A percentile compares a stretch with the other conserved stretches of the same genome.
Conservation (phyloP, 179 eudicot species). For the Beta lomatogona region DNA sequence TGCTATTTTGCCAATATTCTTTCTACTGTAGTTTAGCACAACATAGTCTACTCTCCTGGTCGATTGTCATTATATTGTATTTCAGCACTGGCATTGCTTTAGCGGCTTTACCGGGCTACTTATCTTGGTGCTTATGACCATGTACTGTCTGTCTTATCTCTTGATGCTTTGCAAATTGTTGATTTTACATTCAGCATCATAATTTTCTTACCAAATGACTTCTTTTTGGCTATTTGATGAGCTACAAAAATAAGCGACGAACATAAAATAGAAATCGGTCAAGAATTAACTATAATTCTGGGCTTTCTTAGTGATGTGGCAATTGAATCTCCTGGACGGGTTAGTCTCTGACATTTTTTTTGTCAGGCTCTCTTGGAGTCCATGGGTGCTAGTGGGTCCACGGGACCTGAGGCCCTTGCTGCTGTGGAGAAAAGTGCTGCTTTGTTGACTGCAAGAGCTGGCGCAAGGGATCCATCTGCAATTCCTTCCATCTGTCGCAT, state of each 20-base stretch:
- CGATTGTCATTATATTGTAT: background rate
- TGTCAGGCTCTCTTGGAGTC: constrained; percentile 89
- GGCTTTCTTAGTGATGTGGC: constrained; percentile 4
- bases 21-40: no score
- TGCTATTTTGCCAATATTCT: constrained; percentile 10
- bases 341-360: constrained; percentile 2
- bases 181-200: background rate
- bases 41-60: background rate
- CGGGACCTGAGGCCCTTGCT: constrained; percentile 86
- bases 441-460: constrained; percentile 96
- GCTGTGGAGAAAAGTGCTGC: constrained; percentile 85
- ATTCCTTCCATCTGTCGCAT: constrained; percentile 95
- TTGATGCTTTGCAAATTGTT: background rate
- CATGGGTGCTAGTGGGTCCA: constrained; percentile 78
- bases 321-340: background rate
- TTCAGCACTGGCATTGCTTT: background rate
- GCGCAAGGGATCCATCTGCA: constrained; percentile 98
- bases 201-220: constrained; percentile 6
- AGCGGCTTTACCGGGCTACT: background rate
- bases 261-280: constrained; percentile 5
- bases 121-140: background rate
- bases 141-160: background rate
- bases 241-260: background rate
- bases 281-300: background rate
- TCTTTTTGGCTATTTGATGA: background rate